Base-by-base conservation (phyloP, 2,329 filamentous ascomycete species). In the Fusarium illudens region DNA sequence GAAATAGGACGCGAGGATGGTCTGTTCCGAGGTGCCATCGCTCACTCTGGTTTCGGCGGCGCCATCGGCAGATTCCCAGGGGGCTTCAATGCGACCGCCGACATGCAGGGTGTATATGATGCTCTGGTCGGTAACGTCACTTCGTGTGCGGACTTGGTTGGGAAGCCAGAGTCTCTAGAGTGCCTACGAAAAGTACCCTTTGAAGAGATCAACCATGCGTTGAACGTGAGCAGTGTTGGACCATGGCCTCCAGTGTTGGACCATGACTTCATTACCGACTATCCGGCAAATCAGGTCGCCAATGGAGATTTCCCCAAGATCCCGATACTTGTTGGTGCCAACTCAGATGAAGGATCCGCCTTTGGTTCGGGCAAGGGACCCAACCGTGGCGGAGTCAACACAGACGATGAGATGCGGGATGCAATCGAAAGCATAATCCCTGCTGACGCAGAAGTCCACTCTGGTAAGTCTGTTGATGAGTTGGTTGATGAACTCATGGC, bases 11-110 rank as follows among this genome's bases (percentile, higher is more conserved):
- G 83, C 19, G 79, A 86, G 50, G 84, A 87, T 57, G 77, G 78
- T 0, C 79, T 89, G 0, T 88, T 88, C 71, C 78, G 82, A 4
- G 82, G 71, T 6, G 85, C 79, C 2, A 85, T 86, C 17, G 79
- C 79, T 34, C 73, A 88, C 65, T 86, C 83, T 13, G 84, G 84
- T 8, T 81, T 80, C 29, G 77, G 78, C 2, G 75, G 73, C 6
- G 70, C 75, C 22, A 72, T 80, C 10, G 56, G 62, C 3, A 65
- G 77, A 50, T 73, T 68, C 33, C 60, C 65, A 8, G 73, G 75
- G 13, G 72, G 73, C 13, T 65, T 76, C 22, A 78, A 78, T 50
- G 67, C 71, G n/a, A 77, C 73, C 12, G 46, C 42, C 6, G 34
- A 57, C 6, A 72, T 72, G 62, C 76, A 80, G 42, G 42, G 22